A percentile compares a stretch with the other conserved stretches of the same genome.
Conservation (phyloP, 441 rosid genomes). For the Arabidopsis lyrata region DNA sequence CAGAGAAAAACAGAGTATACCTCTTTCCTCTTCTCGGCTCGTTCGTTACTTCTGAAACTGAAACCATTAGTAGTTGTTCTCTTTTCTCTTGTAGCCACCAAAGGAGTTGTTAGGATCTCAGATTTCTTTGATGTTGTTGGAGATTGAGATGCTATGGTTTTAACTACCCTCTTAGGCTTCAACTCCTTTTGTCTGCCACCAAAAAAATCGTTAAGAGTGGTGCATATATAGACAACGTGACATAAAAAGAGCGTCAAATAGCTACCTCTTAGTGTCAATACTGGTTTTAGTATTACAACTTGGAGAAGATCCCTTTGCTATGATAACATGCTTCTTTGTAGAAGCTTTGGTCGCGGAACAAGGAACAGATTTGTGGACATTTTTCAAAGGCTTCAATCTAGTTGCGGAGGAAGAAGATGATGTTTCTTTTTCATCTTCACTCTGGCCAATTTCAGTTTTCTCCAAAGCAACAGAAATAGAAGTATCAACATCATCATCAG, state of each 20-base stretch:
- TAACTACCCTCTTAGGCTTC: conserved; percentile 46
- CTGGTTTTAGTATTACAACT: conserved; percentile 49
- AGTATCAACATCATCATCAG: conserved; percentile 13
- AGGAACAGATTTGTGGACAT: not conserved
- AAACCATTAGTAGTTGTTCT: conserved; percentile 49
- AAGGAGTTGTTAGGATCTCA: conserved; percentile 46
- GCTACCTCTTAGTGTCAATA: conserved; percentile 56
- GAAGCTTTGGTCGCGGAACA: not conserved
- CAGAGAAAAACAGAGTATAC: conserved; percentile 46
- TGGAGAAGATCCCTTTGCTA: conserved; percentile 44
- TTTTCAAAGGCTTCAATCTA: conserved; percentile 21
- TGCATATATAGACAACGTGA: conserved; percentile 7
- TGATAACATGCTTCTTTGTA: conserved; percentile 27
- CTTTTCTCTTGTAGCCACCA: conserved; percentile 45
- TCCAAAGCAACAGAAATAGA: conserved; percentile 29
- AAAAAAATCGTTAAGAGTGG: conserved; percentile 17
- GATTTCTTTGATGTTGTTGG: conserved; percentile 44
- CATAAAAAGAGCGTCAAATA: not conserved
- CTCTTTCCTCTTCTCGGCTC: conserved; percentile 73
- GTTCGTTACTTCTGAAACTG: conserved; percentile 57
- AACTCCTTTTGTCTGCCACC: conserved; percentile 55
- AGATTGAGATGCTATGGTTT: conserved; percentile 52
- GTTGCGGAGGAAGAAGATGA: not conserved
- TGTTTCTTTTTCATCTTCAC: not conserved
- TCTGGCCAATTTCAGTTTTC: not conserved